phyloP scores from a whole-genome alignment of 2,329 filamentous ascomycete genomes.

The Cercospora canescens region DNA sequence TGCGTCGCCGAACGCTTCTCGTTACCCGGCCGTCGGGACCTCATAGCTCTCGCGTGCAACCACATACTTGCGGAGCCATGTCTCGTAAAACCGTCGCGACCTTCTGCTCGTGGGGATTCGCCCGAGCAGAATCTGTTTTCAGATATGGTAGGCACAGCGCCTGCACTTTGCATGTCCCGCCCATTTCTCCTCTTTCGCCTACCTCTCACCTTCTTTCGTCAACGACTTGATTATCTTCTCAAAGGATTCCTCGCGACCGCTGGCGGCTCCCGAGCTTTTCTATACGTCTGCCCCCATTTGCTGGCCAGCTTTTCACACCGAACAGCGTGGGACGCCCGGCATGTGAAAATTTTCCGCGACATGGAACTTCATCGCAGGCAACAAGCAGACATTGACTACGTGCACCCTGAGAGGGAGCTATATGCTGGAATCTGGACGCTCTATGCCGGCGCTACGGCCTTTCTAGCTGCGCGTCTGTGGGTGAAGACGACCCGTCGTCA shows the following conservation, averaged over 20 bases:
- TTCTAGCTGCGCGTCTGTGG: slow-evolving; percentile 39
- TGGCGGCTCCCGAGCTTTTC: background rate
- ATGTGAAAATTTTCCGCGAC: slow-evolving; percentile 14
- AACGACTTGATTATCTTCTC: background rate
- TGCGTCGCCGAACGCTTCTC: background rate
- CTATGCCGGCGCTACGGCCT: slow-evolving; percentile 39
- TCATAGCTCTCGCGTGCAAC: background rate
- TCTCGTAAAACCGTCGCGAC: background rate
- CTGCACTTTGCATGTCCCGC: background rate
- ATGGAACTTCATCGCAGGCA: slow-evolving; percentile 21
- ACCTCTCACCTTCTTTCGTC: background rate
- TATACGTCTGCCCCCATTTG: background rate
- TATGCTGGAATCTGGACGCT: slow-evolving; percentile 43
- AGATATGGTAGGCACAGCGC: background rate
- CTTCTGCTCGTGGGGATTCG: slow-evolving; percentile 1
- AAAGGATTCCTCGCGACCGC: background rate
- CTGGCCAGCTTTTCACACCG: background rate
- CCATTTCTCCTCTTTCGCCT: background rate
- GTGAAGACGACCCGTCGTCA: slow-evolving; percentile 41
- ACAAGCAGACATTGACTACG: slow-evolving; percentile 28
- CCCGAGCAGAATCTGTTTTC: background rate
- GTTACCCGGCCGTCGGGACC: background rate
- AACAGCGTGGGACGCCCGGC: slow-evolving; percentile 3
- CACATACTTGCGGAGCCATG: background rate
- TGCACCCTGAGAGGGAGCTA: slow-evolving; percentile 39